Evolutionary conservation across 441 rosid species (phyloP).

Genomic region (Isatis lusitanica): DNA sequence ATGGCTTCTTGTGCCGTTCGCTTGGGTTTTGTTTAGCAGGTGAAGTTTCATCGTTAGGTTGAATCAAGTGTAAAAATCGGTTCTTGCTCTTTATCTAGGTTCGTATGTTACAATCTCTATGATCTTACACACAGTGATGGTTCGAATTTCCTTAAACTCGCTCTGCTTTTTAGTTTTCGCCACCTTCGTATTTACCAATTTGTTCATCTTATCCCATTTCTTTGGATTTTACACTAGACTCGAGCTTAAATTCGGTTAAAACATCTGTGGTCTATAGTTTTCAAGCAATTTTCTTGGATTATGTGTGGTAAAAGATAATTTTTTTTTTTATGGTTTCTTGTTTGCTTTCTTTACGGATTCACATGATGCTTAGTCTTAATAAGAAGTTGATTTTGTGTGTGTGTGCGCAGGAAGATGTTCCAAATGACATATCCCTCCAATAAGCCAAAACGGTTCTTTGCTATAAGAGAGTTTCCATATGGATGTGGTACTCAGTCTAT

Average conservation of each 20-base stretch:
- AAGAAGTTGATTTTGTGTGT: not conserved
- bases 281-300: not conserved
- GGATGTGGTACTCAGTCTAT: not conserved
- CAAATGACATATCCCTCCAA: not conserved
- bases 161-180: not conserved
- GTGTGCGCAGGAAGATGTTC: not conserved
- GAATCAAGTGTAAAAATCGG: not conserved
- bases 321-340: not conserved
- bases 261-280: not conserved
- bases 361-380: not conserved
- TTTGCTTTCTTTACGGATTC: too few relatives aligned
- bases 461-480: not conserved
- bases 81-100: not conserved
- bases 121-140: not conserved
- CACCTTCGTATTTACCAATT: not conserved
- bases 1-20: not conserved
- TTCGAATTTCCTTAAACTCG: not conserved
- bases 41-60: not conserved
- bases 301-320: not conserved
- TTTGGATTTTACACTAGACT: not conserved
- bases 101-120: not conserved
- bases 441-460: not conserved
- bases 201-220: not conserved
- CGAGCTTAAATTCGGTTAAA: not conserved
- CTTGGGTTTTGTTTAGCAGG: not conserved